Conservation (phyloP, 768 basidiomycete species). For the Amanita polypyramis region DNA sequence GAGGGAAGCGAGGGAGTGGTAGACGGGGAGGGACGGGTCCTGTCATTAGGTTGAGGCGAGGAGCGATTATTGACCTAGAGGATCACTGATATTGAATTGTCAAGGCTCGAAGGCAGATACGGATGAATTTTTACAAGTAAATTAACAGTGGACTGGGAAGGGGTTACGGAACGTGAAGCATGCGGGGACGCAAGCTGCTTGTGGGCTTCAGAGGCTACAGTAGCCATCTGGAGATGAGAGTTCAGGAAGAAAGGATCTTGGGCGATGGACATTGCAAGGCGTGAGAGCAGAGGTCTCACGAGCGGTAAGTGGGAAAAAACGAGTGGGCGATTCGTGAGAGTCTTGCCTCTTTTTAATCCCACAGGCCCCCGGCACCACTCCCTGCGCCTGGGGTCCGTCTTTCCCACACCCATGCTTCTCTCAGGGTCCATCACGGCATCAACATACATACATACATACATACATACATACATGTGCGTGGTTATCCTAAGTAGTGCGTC, state of each 20-base stretch:
- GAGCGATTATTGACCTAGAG: slow-evolving; percentile 8
- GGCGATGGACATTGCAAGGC: slow-evolving; percentile 31
- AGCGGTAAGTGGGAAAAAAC: slow-evolving; percentile 27
- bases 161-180: slow-evolving; percentile 13
- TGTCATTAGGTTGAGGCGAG: slow-evolving; percentile 9
- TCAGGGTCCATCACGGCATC: slow-evolving; percentile 6
- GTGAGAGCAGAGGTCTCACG: slow-evolving; percentile 36
- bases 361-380: slow-evolving; percentile 11
- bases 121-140: slow-evolving; percentile 21
- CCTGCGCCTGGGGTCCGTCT: slow-evolving; percentile 5
- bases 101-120: slow-evolving; percentile 11
- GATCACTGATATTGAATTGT: slow-evolving; percentile 5
- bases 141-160: slow-evolving; percentile 15
- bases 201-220: slow-evolving; percentile 14
- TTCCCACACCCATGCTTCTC: slow-evolving; percentile 4
- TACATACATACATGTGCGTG: slow-evolving; percentile 8
- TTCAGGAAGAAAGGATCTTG: slow-evolving; percentile 36
- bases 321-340: slow-evolving; percentile 10
- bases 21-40: slow-evolving; percentile 6
- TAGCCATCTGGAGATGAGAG: slow-evolving; percentile 33
- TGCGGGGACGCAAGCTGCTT: slow-evolving; percentile 11
- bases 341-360: slow-evolving; percentile 14
- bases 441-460: slow-evolving; percentile 8
- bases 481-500: slow-evolving; percentile 4
- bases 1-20: slow-evolving; percentile 12